Percentiles rank a stretch among this genome's conserved stretches.
phyloP scores from a whole-genome alignment of 257 asterid species.

The Osmanthus fragrans region DNA sequence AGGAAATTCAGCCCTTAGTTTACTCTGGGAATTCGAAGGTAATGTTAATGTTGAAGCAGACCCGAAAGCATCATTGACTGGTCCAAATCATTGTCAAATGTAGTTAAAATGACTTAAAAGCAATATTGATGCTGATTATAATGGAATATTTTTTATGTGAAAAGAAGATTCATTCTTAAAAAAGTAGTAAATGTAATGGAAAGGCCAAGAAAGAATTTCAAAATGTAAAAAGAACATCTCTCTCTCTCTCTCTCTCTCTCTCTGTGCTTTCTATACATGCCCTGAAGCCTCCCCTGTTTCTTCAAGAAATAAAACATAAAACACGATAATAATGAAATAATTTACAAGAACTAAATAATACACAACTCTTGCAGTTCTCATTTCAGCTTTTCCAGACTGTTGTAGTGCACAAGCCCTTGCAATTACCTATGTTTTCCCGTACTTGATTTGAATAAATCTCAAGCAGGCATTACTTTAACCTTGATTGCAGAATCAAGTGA shows the following conservation, averaged over 20 bases:
- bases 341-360: conserved; percentile 29
- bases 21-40: too few species aligned
- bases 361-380: conserved; percentile 27
- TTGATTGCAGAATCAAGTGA: conserved; percentile 17
- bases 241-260: conserved; percentile 21
- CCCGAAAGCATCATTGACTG: too few species aligned
- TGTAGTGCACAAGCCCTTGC: not conserved
- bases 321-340: conserved; percentile 14
- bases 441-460: conserved; percentile 14
- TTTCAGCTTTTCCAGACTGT: conserved; percentile 19
- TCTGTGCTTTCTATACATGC: conserved; percentile 28
- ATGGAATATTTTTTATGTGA: too few species aligned
- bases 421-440: not conserved
- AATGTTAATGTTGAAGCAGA: too few species aligned
- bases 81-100: too few species aligned
- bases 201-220: not conserved
- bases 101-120: too few species aligned
- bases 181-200: not conserved
- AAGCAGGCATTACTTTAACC: conserved; percentile 27
- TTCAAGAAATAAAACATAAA: conserved; percentile 11
- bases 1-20: too few species aligned
- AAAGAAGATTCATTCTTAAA: not conserved
- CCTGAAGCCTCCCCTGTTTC: conserved; percentile 14
- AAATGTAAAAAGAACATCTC: not conserved
- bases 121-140: not conserved